Evolutionary conservation across 2,329 filamentous ascomycete species (phyloP).

Genomic region (Talaromyces sp.): DNA sequence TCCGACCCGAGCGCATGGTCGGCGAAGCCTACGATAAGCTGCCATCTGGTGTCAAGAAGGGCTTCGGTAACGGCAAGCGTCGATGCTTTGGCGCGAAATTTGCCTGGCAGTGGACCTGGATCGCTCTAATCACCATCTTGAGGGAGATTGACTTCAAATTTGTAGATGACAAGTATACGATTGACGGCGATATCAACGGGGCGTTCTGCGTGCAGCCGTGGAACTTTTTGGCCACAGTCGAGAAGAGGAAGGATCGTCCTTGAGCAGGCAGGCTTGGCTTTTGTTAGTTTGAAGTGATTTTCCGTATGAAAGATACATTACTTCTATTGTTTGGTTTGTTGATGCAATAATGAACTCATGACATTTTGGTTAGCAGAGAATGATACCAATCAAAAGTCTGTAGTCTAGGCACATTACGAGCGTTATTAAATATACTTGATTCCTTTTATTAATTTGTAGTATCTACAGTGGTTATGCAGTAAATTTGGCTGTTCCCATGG

Average conservation of each 20-base stretch:
- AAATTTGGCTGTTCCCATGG: too few relatives aligned
- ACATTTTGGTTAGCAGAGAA: not conserved
- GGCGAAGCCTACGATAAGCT: constrained; percentile 63
- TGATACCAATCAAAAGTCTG: not conserved
- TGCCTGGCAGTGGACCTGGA: constrained; percentile 66
- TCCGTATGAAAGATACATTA: not conserved
- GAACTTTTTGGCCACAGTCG: constrained; percentile 6
- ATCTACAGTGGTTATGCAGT: not conserved
- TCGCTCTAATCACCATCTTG: constrained; percentile 58
- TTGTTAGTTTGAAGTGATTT: not conserved
- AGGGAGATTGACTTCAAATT: constrained; percentile 66
- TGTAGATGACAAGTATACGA: constrained; percentile 48
- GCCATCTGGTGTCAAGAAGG: constrained; percentile 60
- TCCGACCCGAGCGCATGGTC: constrained; percentile 67
- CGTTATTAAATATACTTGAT: not conserved
- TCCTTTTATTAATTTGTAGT: not conserved
- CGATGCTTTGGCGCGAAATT: constrained; percentile 68
- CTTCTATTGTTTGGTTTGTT: not conserved
- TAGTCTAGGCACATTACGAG: not conserved
- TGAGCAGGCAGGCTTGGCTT: not conserved
- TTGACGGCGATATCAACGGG: constrained; percentile 10
- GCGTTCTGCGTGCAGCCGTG: constrained; percentile 12
- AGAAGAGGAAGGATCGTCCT: constrained; percentile 8
- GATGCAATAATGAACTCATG: not conserved
- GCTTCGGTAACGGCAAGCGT: constrained; percentile 68